A percentile compares a stretch with the other conserved stretches of the same genome.
Conservation (phyloP, 768 basidiomycete species). For the Xerocomellus intermedius region DNA sequence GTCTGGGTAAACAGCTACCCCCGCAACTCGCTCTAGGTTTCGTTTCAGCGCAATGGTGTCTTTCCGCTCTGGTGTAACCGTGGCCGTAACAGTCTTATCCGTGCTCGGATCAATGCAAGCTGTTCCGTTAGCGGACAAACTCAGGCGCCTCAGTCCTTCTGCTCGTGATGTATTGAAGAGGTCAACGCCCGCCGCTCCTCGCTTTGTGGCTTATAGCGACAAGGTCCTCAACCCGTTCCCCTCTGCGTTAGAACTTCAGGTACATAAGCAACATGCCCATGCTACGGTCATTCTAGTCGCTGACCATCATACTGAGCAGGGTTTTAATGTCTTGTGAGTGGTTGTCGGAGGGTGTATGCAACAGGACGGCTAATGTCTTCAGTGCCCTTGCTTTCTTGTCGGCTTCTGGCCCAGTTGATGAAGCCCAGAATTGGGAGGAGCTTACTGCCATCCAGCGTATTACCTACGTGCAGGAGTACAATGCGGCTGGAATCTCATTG, state of each 20-base stretch:
- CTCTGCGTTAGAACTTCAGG: slow-evolving; percentile 41
- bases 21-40: neutral
- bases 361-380: neutral
- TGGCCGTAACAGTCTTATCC: slow-evolving; percentile 4
- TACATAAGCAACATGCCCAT: slow-evolving; percentile 20
- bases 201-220: slow-evolving; percentile 45
- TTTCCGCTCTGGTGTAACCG: slow-evolving; percentile 5
- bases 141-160: slow-evolving; percentile 20
- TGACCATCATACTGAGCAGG: slow-evolving; percentile 18
- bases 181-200: slow-evolving; percentile 43
- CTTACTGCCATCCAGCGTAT: slow-evolving; percentile 40
- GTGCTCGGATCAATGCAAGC: slow-evolving; percentile 12
- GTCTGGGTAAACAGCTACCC: neutral
- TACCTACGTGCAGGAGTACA: slow-evolving; percentile 46
- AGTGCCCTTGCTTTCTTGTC: slow-evolving; percentile 45
- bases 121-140: slow-evolving; percentile 21
- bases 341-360: neutral
- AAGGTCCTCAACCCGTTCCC: slow-evolving; percentile 46
- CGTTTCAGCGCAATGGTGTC: slow-evolving; percentile 15
- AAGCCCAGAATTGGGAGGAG: slow-evolving; percentile 46
- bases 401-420: slow-evolving; percentile 40
- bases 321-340: slow-evolving; percentile 37
- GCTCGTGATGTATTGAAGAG: slow-evolving; percentile 23
- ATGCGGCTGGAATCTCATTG: slow-evolving; percentile 54
- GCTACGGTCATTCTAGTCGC: neutral